These are phyloP conservation scores for Triglochin maritima DNA, from an alignment of 106 monocot genomes.

Conservation along the genomic window DNA sequence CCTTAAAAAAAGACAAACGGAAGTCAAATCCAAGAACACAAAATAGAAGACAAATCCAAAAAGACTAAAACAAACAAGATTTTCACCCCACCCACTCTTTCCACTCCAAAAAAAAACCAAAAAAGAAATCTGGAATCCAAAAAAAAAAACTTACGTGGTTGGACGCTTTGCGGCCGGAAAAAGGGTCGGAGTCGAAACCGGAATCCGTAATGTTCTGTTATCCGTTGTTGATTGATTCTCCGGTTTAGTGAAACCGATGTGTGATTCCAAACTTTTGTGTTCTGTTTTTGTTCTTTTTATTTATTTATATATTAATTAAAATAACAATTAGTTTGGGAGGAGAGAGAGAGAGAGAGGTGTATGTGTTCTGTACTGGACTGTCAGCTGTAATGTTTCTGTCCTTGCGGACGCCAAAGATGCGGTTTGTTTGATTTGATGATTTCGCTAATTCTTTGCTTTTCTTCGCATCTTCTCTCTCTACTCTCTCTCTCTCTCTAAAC, in stretches of 20 bases:
- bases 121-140: too few relatives aligned
- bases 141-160: too few relatives aligned
- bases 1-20: too few relatives aligned
- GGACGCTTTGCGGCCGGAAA: too few relatives aligned
- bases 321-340: background rate
- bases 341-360: slow-evolving; percentile 3
- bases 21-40: too few relatives aligned
- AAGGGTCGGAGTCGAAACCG: background rate
- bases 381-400: background rate
- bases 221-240: too few relatives aligned
- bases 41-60: too few relatives aligned
- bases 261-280: background rate
- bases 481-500: slow-evolving; percentile 5
- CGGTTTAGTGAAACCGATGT: too few relatives aligned
- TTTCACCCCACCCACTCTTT: too few relatives aligned
- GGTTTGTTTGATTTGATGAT: slow-evolving; percentile 19
- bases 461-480: slow-evolving; percentile 4
- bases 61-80: too few relatives aligned
- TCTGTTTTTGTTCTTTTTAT: background rate
- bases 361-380: background rate
- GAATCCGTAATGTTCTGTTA: background rate
- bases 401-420: slow-evolving; percentile 30
- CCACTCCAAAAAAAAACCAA: too few relatives aligned
- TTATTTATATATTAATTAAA: background rate
- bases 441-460: background rate